phyloP scores from a whole-genome alignment of 495 filamentous ascomycete species.

The Podospora appendiculata region DNA sequence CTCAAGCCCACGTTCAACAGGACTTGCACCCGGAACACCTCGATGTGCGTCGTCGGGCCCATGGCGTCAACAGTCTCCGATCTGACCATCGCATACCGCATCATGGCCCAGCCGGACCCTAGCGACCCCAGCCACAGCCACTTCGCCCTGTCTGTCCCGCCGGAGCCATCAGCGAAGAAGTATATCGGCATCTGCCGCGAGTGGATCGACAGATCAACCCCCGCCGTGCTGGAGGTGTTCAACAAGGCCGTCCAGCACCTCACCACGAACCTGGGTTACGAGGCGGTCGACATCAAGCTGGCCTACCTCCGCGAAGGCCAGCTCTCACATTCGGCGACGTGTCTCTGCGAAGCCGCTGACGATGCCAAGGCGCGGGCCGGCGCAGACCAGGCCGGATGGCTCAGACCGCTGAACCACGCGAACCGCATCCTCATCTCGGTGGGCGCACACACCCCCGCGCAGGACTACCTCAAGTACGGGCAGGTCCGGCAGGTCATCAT shows the following conservation, averaged over 20 bases:
- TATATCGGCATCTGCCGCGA: conserved; percentile 63
- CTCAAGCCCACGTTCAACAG: conserved; percentile 78
- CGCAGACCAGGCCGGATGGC: conserved; percentile 8
- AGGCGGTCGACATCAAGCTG: conserved; percentile 62
- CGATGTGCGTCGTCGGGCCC: conserved; percentile 65
- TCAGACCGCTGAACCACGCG: conserved; percentile 49
- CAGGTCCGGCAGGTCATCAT: conserved; percentile 71
- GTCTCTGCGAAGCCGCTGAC: conserved; percentile 59
- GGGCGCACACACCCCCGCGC: conserved; percentile 52
- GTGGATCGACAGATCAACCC: conserved; percentile 68
- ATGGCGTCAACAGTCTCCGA: conserved; percentile 72
- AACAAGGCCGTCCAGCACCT: conserved; percentile 55
- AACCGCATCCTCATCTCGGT: conserved; percentile 68
- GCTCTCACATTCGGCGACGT: conserved; percentile 71
- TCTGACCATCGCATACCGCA: conserved; percentile 71
- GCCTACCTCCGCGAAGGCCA: conserved; percentile 70
- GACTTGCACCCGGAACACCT: conserved; percentile 48
- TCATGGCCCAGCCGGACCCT: conserved; percentile 65
- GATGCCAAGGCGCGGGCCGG: conserved; percentile 19
- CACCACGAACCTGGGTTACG: conserved; percentile 51
- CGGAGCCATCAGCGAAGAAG: conserved; percentile 28
- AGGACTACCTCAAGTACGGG: conserved; percentile 67
- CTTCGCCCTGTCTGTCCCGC: conserved; percentile 36
- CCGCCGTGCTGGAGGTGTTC: conserved; percentile 53
- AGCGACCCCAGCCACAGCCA: conserved; percentile 27